These are phyloP conservation scores for Vicia faba DNA, from an alignment of 306 rosid species.

Conservation along the genomic window DNA sequence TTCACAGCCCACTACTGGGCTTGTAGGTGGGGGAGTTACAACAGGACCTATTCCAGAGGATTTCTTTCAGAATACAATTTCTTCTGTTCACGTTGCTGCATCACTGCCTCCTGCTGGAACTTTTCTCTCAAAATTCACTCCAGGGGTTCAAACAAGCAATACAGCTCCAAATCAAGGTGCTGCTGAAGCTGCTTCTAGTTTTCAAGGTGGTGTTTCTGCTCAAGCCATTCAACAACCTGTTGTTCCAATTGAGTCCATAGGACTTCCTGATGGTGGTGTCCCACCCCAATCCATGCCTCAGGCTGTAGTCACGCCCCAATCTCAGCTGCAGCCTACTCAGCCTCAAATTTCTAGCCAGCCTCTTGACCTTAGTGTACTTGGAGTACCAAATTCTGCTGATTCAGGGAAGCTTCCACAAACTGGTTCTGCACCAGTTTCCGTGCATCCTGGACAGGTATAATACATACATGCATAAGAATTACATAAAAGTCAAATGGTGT, in stretches of 20 bases:
- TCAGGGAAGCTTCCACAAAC: slow-evolving; percentile 60
- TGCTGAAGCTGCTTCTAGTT: slow-evolving; percentile 51
- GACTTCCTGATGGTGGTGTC: slow-evolving; percentile 95
- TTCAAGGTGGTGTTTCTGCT: slow-evolving; percentile 77
- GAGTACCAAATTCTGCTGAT: slow-evolving; percentile 58
- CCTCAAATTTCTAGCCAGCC: slow-evolving; percentile 70
- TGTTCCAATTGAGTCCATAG: slow-evolving; percentile 57
- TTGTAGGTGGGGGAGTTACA: slow-evolving; percentile 53
- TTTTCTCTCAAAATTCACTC: slow-evolving; percentile 70
- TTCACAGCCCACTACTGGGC: slow-evolving; percentile 54
- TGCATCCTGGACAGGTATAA: slow-evolving; percentile 96
- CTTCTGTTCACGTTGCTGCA: slow-evolving; percentile 84
- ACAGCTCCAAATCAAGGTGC: slow-evolving; percentile 50
- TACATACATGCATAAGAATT: slow-evolving; percentile 16
- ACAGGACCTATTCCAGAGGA: slow-evolving; percentile 93
- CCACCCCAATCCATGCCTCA: slow-evolving; percentile 74
- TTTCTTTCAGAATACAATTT: slow-evolving; percentile 89
- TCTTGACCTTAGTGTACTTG: slow-evolving; percentile 89
- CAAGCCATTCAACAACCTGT: slow-evolving; percentile 64
- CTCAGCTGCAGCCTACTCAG: slow-evolving; percentile 51
- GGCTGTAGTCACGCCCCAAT: slow-evolving; percentile 50
- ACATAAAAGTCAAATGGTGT: not conserved
- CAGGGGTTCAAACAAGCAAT: slow-evolving; percentile 57
- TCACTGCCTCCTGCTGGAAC: slow-evolving; percentile 89
- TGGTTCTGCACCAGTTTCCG: slow-evolving; percentile 65